These are phyloP conservation scores for Boletus reticulatus DNA, from an alignment of 768 basidiomycete genomes.

Conservation along the genomic window DNA sequence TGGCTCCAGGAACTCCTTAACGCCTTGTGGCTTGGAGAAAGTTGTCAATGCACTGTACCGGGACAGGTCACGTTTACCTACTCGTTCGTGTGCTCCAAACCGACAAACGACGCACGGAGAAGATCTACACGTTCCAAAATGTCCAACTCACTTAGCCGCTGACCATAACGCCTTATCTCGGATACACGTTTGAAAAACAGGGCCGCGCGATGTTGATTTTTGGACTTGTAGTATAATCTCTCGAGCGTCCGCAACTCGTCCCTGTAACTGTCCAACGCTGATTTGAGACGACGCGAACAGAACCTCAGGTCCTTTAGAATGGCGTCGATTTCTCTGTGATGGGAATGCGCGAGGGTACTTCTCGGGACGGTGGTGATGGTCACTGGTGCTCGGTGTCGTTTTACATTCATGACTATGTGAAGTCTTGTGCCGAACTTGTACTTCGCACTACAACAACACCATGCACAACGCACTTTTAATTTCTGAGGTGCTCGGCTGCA, in stretches of 20 bases:
- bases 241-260: conserved; percentile 51
- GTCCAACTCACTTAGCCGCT: conserved; percentile 16
- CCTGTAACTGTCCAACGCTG: conserved; percentile 31
- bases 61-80: conserved; percentile 6
- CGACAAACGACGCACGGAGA: conserved; percentile 29
- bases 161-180: conserved; percentile 53
- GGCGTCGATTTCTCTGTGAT: conserved; percentile 46
- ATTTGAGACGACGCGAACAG: conserved; percentile 51
- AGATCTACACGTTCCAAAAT: conserved; percentile 22
- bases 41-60: neutral
- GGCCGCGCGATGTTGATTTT: conserved; percentile 55
- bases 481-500: neutral
- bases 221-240: conserved; percentile 73
- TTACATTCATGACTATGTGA: neutral
- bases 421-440: no score
- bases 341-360: conserved; percentile 15
- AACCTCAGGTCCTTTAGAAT: conserved; percentile 60
- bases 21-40: conserved; percentile 41
- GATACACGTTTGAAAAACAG: conserved; percentile 64
- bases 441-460: no score
- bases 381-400: conserved; percentile 6
- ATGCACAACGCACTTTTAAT: conserved; percentile 1
- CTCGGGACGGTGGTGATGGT: conserved; percentile 16
- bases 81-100: conserved; percentile 24
- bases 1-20: conserved; percentile 66